phyloP scores from a whole-genome alignment of 164 flowering plant genomes.

The Stephania japonica region DNA sequence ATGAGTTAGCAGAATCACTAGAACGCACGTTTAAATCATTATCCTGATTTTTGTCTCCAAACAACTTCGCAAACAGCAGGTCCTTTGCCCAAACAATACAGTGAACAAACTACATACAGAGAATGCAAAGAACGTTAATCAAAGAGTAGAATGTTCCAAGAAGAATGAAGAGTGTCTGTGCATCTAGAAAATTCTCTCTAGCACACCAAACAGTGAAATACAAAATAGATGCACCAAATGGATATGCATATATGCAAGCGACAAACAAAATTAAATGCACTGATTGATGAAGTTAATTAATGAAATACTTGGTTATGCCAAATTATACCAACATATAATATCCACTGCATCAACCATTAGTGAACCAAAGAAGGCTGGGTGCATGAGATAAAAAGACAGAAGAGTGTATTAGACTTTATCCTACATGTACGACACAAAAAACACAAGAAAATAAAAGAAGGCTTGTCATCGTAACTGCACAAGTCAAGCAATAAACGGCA shows the following conservation, averaged over 20 bases:
- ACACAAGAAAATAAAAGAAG: background rate
- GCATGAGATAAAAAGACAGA: background rate
- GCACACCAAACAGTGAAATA: background rate
- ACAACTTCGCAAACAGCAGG: constrained; percentile 86
- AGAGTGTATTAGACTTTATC: background rate
- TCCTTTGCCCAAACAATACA: constrained; percentile 99
- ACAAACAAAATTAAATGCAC: background rate
- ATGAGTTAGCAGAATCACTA: constrained; percentile 54
- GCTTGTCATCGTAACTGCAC: background rate
- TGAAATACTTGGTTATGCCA: background rate
- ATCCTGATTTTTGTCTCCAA: constrained; percentile 90
- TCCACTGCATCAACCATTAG: background rate
- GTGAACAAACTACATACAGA: constrained; percentile 83
- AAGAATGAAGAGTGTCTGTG: background rate
- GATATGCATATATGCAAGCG: background rate
- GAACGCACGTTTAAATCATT: constrained; percentile 94
- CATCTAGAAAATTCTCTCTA: background rate
- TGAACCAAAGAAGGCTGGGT: background rate
- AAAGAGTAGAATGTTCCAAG: background rate
- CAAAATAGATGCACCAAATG: background rate
- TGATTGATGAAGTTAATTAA: background rate
- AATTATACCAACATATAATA: background rate
- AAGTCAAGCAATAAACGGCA: background rate
- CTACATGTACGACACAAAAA: background rate
- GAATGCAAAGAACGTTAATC: constrained; percentile 6